Base-by-base conservation (phyloP, 2,329 filamentous ascomycete species). In the Geosmithia flava region DNA sequence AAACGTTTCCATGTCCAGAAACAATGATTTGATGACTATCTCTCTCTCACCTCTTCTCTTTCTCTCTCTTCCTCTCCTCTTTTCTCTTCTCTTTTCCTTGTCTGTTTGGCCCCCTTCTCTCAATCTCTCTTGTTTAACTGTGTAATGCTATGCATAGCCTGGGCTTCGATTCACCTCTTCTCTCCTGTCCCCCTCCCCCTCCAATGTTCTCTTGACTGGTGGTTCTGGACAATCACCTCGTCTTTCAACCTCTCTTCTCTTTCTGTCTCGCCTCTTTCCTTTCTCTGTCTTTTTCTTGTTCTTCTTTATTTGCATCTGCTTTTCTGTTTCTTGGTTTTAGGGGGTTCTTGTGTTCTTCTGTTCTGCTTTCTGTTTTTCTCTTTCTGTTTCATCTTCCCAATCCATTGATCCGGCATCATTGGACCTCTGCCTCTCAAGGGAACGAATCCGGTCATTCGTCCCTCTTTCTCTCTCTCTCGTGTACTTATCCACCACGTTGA, bases 111-210 rank as follows among this genome's bases (percentile, higher is more conserved):
- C 39, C 42, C 27, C 20, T 43, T 41, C 44, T 44, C 52, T 45
- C 48, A 27, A 49, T 44, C 48, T 42, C 47, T 44, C 48, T 33
- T 49, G 53, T 51, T 52, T 30, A 37, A 16, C 15, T 16, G 6
- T 37, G 33, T 37, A 37, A 11, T 37, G 33, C 33, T 37, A 11
- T 37, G 33, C 33, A 37, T 37, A 13, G 33, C 33, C 6, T 37
- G 33, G 33, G 15, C 3, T 37, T 13, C 8, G 23, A 27, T 54
- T n/a, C 50, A 49, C 49, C 54, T 47, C 50, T 52, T 46, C 53
- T 37, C 3, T 37, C 5, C 15, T 11, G 29, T n/a, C n/a, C n/a
- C n/a, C n/a, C n/a, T 30, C 29, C 7, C 6, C 29, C 7, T 30
- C 29, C 11, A 11, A 30, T 30, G 7, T 6, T 7, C 29, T 30